Conservation (phyloP, 164 flowering plant species). For the Stephania cephalantha region DNA sequence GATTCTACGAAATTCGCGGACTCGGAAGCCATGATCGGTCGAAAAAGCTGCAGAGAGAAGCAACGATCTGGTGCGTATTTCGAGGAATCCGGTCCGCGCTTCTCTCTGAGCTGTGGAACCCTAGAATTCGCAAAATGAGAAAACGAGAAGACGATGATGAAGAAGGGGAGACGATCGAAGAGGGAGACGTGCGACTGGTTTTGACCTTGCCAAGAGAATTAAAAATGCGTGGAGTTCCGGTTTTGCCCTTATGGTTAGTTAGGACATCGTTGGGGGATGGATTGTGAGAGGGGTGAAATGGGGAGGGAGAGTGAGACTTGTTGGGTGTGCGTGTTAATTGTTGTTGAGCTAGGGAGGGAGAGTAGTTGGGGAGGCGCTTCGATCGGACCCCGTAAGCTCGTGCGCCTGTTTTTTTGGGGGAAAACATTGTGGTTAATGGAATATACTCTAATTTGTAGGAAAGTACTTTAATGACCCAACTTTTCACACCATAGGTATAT, state of each 20-base stretch:
- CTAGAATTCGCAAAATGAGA: not conserved
- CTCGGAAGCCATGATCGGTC: conserved; percentile 24
- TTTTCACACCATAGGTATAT: too few species aligned
- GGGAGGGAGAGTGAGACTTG: too few species aligned
- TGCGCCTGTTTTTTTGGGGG: too few species aligned
- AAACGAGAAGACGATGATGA: not conserved
- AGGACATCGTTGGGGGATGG: not conserved
- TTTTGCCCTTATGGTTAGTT: not conserved
- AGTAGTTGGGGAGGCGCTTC: too few species aligned
- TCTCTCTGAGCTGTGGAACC: not conserved
- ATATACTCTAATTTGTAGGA: too few species aligned
- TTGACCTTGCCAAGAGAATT: not conserved
- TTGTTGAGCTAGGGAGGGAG: too few species aligned
- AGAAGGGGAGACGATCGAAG: not conserved
- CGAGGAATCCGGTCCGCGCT: not conserved
- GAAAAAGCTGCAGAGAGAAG: not conserved
- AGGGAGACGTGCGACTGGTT: not conserved
- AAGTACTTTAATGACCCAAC: too few species aligned
- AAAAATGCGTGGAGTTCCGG: not conserved
- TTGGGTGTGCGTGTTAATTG: too few species aligned
- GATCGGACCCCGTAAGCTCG: too few species aligned
- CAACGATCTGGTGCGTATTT: not conserved
- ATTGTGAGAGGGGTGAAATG: not conserved
- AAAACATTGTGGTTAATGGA: too few species aligned
- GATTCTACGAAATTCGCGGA: conserved; percentile 39